Percentiles rank a stretch among this genome's conserved stretches.
Evolutionary conservation across 2,329 filamentous ascomycete species (phyloP).

Genomic region (Colletotrichum viniferum): DNA sequence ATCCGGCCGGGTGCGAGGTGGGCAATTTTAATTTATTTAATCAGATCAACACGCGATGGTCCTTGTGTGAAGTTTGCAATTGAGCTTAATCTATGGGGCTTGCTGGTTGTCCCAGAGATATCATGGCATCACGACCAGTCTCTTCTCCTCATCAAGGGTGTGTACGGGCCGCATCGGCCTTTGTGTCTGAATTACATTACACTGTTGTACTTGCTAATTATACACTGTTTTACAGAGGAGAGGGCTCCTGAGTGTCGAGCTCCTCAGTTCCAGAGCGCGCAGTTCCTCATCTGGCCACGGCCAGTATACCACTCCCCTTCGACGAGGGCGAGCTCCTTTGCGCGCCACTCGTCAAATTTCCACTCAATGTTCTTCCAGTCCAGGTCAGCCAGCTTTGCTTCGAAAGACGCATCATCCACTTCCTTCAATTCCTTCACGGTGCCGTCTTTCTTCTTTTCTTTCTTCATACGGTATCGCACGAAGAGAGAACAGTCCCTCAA

Average conservation of each 20-base stretch:
- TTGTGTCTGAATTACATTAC: background rate
- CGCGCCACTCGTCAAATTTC: slow-evolving; percentile 73
- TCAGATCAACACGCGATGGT: background rate
- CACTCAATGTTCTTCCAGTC: slow-evolving; percentile 74
- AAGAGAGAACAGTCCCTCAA: slow-evolving; percentile 80
- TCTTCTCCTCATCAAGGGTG: background rate
- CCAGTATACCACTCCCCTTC: slow-evolving; percentile 69
- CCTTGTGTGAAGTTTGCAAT: background rate
- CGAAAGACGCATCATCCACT: slow-evolving; percentile 34
- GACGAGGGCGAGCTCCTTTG: slow-evolving; percentile 66
- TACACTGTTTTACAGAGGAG: slow-evolving; percentile 7
- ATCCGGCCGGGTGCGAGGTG: background rate
- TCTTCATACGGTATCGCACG: slow-evolving; percentile 45
- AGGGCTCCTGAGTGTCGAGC: background rate
- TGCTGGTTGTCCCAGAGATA: background rate
- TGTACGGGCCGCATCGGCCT: background rate
- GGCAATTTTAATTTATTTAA: background rate
- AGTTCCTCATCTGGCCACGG: slow-evolving; percentile 14
- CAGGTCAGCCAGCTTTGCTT: slow-evolving; percentile 73
- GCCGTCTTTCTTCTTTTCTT: background rate
- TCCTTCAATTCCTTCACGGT: slow-evolving; percentile 8
- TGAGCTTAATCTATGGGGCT: background rate
- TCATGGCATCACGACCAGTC: background rate
- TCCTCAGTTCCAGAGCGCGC: background rate
- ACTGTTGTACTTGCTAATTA: background rate